Evolutionary conservation across 345 rosid species (phyloP), one percentile per base, ranked within the genome.

Genomic region (Moringa oleifera): DNA sequence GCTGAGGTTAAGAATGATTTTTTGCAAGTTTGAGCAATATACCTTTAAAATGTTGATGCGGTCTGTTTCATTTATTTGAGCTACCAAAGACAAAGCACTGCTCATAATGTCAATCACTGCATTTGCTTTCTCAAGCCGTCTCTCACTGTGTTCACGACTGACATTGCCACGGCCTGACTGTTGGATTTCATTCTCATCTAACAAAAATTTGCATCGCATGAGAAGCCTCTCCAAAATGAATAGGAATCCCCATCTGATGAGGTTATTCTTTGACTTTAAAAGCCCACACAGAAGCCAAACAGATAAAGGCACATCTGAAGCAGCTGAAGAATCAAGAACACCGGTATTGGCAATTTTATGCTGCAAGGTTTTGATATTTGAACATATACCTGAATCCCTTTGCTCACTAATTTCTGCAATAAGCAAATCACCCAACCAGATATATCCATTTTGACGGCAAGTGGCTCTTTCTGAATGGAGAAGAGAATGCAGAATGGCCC

Each of bases 401-500:
- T 80, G 86, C 72, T 79, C 88, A 58, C 83, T 86, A 64, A 94
- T 94, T 84, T 94, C 99, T 0, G 91, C 84, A 69, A 86, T 87
- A 63, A 94, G 91, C 80, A 94, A 79, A 79, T 94, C 96, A 22
- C 96, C 89, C 70, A 94, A 77, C 99, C 99, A 91, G 67, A 85
- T 83, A 75, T 83, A 88, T 59, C 97, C 99, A 81, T 88, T 94
- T 72, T 73, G 95, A 69, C 91, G 88, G 65, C 75, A 90, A 18
- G 88, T 75, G 67, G 79, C 77, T 68, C 92, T 86, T 68, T 85
- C 90, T 33, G 97, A 94, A 73, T 90, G 99, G 75, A 94, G 89
- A 71, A 94, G 99, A 61, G 96, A 94, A 74, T 94, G 99, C 71
- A 91, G 75, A 31, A 86, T 88, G 60, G 87, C 83, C 99, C 99